Evolutionary conservation across 2,329 filamentous ascomycete genomes (phyloP).

Genomic region (Neoarthrinium moseri): DNA sequence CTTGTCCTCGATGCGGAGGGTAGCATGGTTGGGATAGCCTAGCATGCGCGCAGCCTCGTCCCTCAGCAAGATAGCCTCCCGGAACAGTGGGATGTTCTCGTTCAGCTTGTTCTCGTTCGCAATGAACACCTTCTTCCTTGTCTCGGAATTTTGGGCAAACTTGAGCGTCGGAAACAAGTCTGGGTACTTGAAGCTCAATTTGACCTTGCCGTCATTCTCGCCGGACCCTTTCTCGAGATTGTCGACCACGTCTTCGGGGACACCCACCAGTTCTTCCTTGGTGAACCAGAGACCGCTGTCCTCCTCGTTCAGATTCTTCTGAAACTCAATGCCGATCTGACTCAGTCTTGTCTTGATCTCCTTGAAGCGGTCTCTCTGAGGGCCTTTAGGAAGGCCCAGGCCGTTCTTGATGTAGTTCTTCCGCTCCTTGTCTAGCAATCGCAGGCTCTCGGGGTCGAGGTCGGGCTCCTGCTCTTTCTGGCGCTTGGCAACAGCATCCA

Average conservation of each 20-base stretch:
- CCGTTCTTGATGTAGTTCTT: slow-evolving; percentile 78
- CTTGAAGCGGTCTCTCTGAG: slow-evolving; percentile 76
- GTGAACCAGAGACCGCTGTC: slow-evolving; percentile 80
- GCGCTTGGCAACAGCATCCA: slow-evolving; percentile 57
- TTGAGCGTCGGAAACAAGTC: slow-evolving; percentile 77
- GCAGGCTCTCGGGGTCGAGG: slow-evolving; percentile 67
- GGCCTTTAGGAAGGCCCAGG: slow-evolving; percentile 66
- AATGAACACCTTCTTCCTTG: slow-evolving; percentile 67
- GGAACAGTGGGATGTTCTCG: slow-evolving; percentile 71
- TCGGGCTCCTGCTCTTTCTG: slow-evolving; percentile 50
- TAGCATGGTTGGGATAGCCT: slow-evolving; percentile 75
- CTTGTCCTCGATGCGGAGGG: slow-evolving; percentile 76
- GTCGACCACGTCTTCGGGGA: slow-evolving; percentile 67
- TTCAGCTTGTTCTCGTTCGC: slow-evolving; percentile 80
- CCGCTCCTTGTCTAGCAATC: slow-evolving; percentile 75
- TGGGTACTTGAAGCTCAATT: slow-evolving; percentile 80
- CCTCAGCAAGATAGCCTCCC: slow-evolving; percentile 70
- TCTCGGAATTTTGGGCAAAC: slow-evolving; percentile 70
- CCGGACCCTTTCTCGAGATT: slow-evolving; percentile 69
- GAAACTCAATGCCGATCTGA: slow-evolving; percentile 71
- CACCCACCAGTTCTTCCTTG: slow-evolving; percentile 69
- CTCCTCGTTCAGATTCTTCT: slow-evolving; percentile 82
- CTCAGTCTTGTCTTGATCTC: slow-evolving; percentile 80
- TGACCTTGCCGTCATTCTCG: slow-evolving; percentile 71
- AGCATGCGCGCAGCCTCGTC: slow-evolving; percentile 77